These are phyloP conservation scores for Achaetomium macrosporum DNA, from an alignment of 2,329 filamentous ascomycete species.

Conservation along the genomic window DNA sequence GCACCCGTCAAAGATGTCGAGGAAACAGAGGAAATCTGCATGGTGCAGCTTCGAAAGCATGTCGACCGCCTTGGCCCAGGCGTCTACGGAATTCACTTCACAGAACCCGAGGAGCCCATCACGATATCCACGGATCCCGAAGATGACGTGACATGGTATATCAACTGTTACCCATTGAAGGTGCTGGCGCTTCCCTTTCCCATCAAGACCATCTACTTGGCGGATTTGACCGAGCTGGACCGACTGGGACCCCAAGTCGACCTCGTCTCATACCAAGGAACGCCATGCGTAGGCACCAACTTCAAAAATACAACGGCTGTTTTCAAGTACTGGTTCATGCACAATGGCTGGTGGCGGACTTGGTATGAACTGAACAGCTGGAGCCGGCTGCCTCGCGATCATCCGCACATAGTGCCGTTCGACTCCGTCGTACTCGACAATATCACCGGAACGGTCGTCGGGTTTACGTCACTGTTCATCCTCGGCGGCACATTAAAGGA, in stretches of 20 bases:
- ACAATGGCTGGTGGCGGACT: background rate
- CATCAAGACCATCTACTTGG: background rate
- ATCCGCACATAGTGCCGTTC: slow-evolving; percentile 8
- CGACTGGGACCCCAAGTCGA: background rate
- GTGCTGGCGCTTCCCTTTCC: background rate
- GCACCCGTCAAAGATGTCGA: background rate
- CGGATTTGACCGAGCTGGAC: background rate
- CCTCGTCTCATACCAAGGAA: background rate
- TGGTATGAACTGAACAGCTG: slow-evolving; percentile 9
- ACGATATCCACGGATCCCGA: background rate
- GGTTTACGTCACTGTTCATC: slow-evolving; percentile 3
- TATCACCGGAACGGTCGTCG: background rate
- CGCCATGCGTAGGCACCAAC: background rate
- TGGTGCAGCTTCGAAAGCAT: background rate
- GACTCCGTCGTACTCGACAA: slow-evolving; percentile 5
- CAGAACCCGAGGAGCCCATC: background rate
- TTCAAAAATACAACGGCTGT: background rate
- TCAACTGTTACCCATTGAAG: background rate
- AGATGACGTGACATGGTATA: background rate
- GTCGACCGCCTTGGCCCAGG: background rate
- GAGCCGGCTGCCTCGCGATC: slow-evolving; percentile 7
- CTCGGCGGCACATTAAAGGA: slow-evolving; percentile 8
- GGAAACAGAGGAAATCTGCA: background rate
- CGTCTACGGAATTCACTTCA: slow-evolving; percentile 2
- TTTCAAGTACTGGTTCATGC: slow-evolving; percentile 9